Evolutionary conservation across 805 yeast species (phyloP).

Genomic region (Suhomyces emberorum): DNA sequence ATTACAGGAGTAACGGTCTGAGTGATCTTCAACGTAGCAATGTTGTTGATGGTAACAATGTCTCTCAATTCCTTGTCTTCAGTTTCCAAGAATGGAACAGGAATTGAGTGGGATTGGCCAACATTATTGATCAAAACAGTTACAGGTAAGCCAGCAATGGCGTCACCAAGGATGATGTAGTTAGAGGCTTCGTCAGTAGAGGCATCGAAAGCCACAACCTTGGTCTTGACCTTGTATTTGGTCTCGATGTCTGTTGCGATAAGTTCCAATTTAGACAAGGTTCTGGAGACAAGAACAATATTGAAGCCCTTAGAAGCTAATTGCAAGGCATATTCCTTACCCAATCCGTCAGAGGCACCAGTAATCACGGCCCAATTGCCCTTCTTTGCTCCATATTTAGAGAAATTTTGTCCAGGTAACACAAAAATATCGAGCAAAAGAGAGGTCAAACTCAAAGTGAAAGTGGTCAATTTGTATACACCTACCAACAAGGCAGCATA

Average conservation of each 20-base stretch:
- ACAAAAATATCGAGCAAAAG: constrained; percentile 61
- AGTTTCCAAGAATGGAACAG: constrained; percentile 89
- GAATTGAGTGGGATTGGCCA: constrained; percentile 92
- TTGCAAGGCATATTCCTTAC: constrained; percentile 85
- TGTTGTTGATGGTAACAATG: constrained; percentile 82
- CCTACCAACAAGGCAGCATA: constrained; percentile 55
- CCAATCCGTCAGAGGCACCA: constrained; percentile 97
- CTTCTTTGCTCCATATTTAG: constrained; percentile 68
- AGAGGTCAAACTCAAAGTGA: constrained; percentile 48
- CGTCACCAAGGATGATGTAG: constrained; percentile 49
- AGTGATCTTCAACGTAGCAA: constrained; percentile 81
- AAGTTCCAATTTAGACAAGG: constrained; percentile 67
- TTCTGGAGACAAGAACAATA: constrained; percentile 79
- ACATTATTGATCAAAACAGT: constrained; percentile 86
- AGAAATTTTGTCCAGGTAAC: constrained; percentile 56
- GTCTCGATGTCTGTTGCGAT: constrained; percentile 60
- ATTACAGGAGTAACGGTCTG: constrained; percentile 76
- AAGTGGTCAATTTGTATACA: constrained; percentile 51
- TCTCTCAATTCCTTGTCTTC: constrained; percentile 66
- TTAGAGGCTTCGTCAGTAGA: constrained; percentile 57
- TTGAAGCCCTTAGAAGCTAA: constrained; percentile 85
- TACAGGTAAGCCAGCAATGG: constrained; percentile 54
- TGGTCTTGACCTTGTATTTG: constrained; percentile 59
- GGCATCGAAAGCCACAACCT: constrained; percentile 74
- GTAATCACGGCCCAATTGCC: constrained; percentile 93